A percentile compares a stretch with the other conserved stretches of the same genome.
Conservation (phyloP, 208 protist genomes). For the Acanthamoeba sp. region DNA sequence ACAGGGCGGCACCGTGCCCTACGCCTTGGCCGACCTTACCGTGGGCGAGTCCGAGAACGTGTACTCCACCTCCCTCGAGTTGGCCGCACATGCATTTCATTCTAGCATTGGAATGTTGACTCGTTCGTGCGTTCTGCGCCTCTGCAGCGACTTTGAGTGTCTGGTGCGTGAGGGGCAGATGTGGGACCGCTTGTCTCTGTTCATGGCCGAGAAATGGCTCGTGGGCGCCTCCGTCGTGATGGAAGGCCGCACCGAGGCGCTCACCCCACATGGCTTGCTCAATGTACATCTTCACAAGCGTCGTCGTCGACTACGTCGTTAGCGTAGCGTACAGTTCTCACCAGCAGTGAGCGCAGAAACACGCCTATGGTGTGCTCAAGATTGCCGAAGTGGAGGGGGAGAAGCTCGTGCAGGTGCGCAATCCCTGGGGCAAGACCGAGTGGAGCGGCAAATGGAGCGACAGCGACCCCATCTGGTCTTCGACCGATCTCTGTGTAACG, state of each 20-base stretch:
- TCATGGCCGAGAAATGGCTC: slow-evolving; percentile 23
- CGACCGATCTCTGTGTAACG: not conserved
- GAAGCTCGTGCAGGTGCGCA: slow-evolving; percentile 61
- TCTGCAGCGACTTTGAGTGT: not conserved
- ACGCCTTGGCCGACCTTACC: slow-evolving; percentile 75
- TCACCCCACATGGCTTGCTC: not conserved
- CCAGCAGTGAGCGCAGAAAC: slow-evolving; percentile 13
- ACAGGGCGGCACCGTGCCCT: slow-evolving; percentile 2
- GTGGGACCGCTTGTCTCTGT: not conserved
- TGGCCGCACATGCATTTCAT: not conserved
- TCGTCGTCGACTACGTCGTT: not conserved
- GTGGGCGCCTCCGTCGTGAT: not conserved
- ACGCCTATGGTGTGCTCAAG: slow-evolving; percentile 69
- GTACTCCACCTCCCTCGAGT: not conserved
- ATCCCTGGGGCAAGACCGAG: slow-evolving; percentile 74
- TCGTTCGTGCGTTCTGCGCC: not conserved
- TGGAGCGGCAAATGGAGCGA: slow-evolving; percentile 72
- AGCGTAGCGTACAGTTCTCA: not conserved
- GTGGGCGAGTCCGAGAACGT: slow-evolving; percentile 64
- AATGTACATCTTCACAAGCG: not conserved
- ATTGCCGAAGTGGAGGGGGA: slow-evolving; percentile 19
- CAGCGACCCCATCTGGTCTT: slow-evolving; percentile 30
- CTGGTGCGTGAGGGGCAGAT: not conserved
- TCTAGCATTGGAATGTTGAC: not conserved
- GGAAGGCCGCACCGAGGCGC: not conserved